Conservation (phyloP, 495 filamentous ascomycete species). For the Aspergillus panamensis region DNA sequence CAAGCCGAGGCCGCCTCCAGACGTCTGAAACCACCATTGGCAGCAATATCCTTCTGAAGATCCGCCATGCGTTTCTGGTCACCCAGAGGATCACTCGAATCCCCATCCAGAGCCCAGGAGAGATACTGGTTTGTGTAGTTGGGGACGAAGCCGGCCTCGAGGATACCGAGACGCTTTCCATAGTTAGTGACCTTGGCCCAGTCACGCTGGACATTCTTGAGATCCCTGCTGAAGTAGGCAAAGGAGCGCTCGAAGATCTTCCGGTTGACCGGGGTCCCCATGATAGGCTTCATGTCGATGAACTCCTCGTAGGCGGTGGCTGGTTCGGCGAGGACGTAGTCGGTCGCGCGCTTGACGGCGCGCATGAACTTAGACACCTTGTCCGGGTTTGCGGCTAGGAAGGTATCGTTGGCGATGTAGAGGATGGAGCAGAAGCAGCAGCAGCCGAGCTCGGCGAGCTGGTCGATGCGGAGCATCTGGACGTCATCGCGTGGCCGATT, state of each 20-base stretch:
- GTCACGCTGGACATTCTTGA: constrained; percentile 67
- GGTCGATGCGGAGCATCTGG: constrained; percentile 70
- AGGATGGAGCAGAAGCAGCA: constrained; percentile 75
- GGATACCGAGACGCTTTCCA: constrained; percentile 60
- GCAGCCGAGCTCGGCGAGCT: constrained; percentile 67
- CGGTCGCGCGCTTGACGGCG: constrained; percentile 62
- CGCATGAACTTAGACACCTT: constrained; percentile 57
- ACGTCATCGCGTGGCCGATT: constrained; percentile 58
- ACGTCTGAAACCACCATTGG: constrained; percentile 44
- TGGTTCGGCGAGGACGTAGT: constrained; percentile 60
- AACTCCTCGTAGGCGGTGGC: constrained; percentile 58
- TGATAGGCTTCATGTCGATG: constrained; percentile 63
- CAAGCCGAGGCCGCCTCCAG: constrained; percentile 36
- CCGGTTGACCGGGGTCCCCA: constrained; percentile 60
- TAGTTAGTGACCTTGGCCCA: constrained; percentile 69
- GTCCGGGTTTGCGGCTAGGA: constrained; percentile 57
- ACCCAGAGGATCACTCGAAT: constrained; percentile 58
- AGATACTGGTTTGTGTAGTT: constrained; percentile 69
- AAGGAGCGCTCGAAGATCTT: constrained; percentile 72
- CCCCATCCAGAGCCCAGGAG: constrained; percentile 56
- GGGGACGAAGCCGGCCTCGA: constrained; percentile 53
- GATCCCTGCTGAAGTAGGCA: constrained; percentile 65
- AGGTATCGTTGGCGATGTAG: constrained; percentile 66
- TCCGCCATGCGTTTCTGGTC: constrained; percentile 65
- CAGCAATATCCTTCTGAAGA: constrained; percentile 56